Conservation (phyloP, 139 green algal genomes). For the Chlorella sp. region DNA sequence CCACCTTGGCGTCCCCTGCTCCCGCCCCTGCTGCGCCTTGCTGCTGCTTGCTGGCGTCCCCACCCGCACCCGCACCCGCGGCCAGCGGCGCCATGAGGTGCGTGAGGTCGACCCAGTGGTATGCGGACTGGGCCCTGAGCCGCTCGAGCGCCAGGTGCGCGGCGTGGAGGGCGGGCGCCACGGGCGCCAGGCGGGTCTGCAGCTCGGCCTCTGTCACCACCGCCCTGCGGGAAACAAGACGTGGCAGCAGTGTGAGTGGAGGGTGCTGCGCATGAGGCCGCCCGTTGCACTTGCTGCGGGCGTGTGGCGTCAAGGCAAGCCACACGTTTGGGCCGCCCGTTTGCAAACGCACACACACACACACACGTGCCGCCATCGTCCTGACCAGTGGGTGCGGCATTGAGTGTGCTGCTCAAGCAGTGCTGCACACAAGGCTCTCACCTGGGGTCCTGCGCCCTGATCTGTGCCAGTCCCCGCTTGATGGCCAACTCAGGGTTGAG, state of each 20-base stretch:
- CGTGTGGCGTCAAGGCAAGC: too few species aligned
- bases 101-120: constrained; percentile 65
- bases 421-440: not conserved
- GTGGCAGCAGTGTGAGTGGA: too few species aligned
- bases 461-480: constrained; percentile 7
- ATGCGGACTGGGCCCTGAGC: constrained; percentile 41
- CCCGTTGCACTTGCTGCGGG: too few species aligned
- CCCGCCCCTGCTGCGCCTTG: not conserved
- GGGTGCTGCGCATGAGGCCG: too few species aligned
- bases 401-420: not conserved
- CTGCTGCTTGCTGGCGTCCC: too few species aligned
- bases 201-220: not conserved
- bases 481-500: constrained; percentile 43
- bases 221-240: too few species aligned
- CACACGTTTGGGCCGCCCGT: not conserved
- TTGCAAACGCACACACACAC: not conserved
- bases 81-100: constrained; percentile 38
- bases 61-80: not conserved
- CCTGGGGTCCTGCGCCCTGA: constrained; percentile 27
- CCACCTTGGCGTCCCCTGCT: too few species aligned
- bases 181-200: constrained; percentile 11
- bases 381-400: not conserved
- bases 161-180: constrained; percentile 30
- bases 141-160: constrained; percentile 31
- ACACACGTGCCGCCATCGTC: not conserved